Conservation (phyloP, 768 basidiomycete species). For the Phanerochaete sordida region DNA sequence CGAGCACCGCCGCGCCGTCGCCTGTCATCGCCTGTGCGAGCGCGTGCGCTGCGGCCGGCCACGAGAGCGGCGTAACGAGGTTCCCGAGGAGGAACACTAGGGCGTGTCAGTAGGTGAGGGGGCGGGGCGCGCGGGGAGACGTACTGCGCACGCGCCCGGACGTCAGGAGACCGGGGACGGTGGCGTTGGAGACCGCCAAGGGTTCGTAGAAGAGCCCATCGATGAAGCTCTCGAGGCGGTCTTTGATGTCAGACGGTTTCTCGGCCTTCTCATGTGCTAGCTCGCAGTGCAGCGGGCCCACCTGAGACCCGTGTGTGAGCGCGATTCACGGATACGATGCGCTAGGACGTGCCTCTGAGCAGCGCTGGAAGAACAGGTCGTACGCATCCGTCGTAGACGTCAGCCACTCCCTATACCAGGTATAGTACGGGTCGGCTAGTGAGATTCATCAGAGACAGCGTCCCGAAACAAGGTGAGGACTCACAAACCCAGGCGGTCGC, state of each 20-base stretch:
- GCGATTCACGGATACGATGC: neutral
- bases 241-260: conserved; percentile 13
- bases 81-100: conserved; percentile 11
- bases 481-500: conserved; percentile 25
- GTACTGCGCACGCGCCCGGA: conserved; percentile 21
- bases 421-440: conserved; percentile 16
- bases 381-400: conserved; percentile 23
- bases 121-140: neutral
- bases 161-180: conserved; percentile 25
- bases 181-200: conserved; percentile 22
- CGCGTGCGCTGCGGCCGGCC: neutral
- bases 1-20: conserved; percentile 21
- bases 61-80: neutral
- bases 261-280: conserved; percentile 20
- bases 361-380: conserved; percentile 24
- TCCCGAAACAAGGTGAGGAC: conserved; percentile 5
- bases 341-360: conserved; percentile 18
- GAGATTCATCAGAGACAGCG: neutral
- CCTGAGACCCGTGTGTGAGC: conserved; percentile 14
- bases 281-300: conserved; percentile 24
- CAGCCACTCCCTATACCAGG: conserved; percentile 21
- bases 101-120: neutral
- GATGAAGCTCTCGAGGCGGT: conserved; percentile 22
- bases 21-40: conserved; percentile 24
- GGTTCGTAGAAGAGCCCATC: conserved; percentile 23